Conservation (phyloP, 176 grass and related monocot genomes). For the Coix lacrymajobi region DNA sequence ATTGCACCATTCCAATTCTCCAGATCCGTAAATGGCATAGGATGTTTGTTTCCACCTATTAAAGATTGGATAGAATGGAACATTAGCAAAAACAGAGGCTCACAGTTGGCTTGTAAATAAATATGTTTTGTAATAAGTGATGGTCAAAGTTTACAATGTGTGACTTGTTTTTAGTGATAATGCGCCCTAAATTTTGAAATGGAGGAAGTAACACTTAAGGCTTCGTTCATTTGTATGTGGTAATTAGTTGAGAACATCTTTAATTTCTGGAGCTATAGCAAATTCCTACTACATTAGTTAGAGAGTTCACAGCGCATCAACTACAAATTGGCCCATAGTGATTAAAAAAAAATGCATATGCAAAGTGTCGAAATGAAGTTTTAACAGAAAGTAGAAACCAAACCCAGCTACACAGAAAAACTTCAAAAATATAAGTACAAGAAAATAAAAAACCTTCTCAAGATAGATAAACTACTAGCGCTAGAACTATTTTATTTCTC, state of each 20-base stretch:
- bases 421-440: no score
- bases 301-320: neutral
- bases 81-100: conserved; percentile 14
- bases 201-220: no score
- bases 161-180: no score
- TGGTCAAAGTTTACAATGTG: no score
- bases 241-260: no score
- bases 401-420: neutral
- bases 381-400: neutral
- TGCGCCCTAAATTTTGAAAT: no score
- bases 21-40: conserved; percentile 48
- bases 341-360: conserved; percentile 15
- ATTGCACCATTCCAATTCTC: conserved; percentile 87
- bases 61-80: conserved; percentile 19
- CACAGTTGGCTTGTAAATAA: neutral
- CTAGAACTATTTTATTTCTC: neutral
- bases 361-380: neutral
- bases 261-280: no score
- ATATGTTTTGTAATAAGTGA: no score
- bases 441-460: neutral
- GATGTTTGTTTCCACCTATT: conserved; percentile 44
- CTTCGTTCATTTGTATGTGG: no score
- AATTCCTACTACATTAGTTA: neutral
- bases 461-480: neutral
- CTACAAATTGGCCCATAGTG: neutral